phyloP scores from a whole-genome alignment of 495 filamentous ascomycete genomes.

The Pseudoneurospora amorphoporcata region DNA sequence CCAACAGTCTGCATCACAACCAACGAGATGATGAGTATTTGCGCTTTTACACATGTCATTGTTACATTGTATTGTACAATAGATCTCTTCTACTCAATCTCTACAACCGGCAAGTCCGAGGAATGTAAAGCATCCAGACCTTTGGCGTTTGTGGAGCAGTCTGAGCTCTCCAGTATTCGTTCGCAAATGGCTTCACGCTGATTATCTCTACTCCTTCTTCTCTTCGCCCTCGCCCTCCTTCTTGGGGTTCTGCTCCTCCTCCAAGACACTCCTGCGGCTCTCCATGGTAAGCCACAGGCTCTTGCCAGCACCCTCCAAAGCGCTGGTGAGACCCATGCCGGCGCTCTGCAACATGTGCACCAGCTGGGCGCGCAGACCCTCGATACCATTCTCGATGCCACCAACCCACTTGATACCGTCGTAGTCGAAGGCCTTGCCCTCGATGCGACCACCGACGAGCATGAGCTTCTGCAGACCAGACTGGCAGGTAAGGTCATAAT shows the following conservation, averaged over 20 bases:
- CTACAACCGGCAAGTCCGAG: neutral
- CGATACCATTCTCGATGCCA: slow-evolving; percentile 71
- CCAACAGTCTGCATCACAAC: neutral
- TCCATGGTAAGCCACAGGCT: slow-evolving; percentile 79
- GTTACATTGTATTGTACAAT: neutral
- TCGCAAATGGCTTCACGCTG: neutral
- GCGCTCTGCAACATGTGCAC: slow-evolving; percentile 65
- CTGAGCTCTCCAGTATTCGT: neutral
- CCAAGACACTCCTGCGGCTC: slow-evolving; percentile 61
- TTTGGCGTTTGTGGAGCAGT: neutral
- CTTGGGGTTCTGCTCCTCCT: slow-evolving; percentile 54
- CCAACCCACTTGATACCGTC: slow-evolving; percentile 76
- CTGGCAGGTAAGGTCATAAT: slow-evolving; percentile 68
- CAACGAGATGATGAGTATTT: neutral
- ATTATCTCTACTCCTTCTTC: slow-evolving; percentile 23
- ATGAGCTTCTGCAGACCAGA: slow-evolving; percentile 75
- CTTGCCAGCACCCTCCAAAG: slow-evolving; percentile 65
- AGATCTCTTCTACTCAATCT: neutral
- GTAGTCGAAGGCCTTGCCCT: slow-evolving; percentile 71
- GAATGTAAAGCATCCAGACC: neutral
- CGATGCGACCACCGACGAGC: slow-evolving; percentile 72
- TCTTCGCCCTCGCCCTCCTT: slow-evolving; percentile 20
- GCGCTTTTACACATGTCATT: neutral
- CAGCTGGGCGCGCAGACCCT: slow-evolving; percentile 72
- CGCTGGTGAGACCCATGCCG: slow-evolving; percentile 59